Percentiles rank a stretch among this genome's conserved stretches.
These are phyloP conservation scores for Talaromyces liani DNA, from an alignment of 495 filamentous ascomycete species.

Conservation along the genomic window DNA sequence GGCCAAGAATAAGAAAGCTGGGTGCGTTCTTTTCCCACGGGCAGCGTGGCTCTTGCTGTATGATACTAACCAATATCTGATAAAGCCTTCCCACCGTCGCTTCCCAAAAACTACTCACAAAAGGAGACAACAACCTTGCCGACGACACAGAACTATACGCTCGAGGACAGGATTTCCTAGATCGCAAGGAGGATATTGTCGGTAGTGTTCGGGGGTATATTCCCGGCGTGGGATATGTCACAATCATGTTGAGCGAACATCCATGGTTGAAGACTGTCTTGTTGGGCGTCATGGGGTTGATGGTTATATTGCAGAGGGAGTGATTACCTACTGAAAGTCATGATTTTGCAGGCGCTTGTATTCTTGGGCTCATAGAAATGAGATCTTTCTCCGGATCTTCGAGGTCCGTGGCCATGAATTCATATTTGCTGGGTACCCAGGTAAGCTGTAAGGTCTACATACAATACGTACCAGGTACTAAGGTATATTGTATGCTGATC, in stretches of 20 bases:
- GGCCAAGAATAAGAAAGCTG: slow-evolving; percentile 22
- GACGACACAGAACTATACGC: slow-evolving; percentile 95
- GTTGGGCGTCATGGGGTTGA: slow-evolving; percentile 88
- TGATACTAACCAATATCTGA: neutral
- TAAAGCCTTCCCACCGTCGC: slow-evolving; percentile 5
- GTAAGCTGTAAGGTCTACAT: too few relatives aligned
- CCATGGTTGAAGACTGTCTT: slow-evolving; percentile 95
- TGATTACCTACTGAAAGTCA: slow-evolving; percentile 21
- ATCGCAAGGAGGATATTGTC: slow-evolving; percentile 80
- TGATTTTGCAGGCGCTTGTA: neutral
- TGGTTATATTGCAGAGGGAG: slow-evolving; percentile 90
- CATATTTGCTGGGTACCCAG: neutral
- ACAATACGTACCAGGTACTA: neutral
- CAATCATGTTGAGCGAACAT: slow-evolving; percentile 92
- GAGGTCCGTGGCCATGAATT: neutral
- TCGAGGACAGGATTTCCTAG: slow-evolving; percentile 72
- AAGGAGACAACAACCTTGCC: slow-evolving; percentile 92
- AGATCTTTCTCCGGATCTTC: neutral
- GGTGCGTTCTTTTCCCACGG: neutral
- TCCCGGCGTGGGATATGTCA: slow-evolving; percentile 94
- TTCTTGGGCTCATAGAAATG: neutral
- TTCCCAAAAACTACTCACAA: slow-evolving; percentile 67
- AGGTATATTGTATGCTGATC: neutral
- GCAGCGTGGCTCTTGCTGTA: neutral
- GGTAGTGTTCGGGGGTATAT: slow-evolving; percentile 92